These are phyloP conservation scores for Phytophthora pinifolia DNA, from an alignment of 352 stramenopile genomes.

Conservation along the genomic window DNA sequence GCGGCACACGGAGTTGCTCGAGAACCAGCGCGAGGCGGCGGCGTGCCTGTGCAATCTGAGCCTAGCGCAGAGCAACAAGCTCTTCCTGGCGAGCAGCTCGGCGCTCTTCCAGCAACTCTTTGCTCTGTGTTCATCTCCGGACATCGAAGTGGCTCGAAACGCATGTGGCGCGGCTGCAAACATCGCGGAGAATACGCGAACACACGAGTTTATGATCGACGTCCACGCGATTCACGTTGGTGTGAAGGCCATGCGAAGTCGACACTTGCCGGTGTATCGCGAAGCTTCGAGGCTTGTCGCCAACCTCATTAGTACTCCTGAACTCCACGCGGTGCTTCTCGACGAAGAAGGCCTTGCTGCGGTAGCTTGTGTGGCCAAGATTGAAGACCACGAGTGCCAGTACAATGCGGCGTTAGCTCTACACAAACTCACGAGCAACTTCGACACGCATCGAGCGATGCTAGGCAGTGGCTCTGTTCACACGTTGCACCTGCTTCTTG, in stretches of 20 bases:
- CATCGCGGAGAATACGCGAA: constrained; percentile 81
- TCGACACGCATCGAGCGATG: constrained; percentile 65
- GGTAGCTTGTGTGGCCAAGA: constrained; percentile 86
- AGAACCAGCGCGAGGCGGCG: constrained; percentile 91
- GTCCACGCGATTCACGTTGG: constrained; percentile 87
- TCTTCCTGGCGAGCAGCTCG: constrained; percentile 49
- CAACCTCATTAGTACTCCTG: constrained; percentile 88
- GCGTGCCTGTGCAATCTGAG: constrained; percentile 88
- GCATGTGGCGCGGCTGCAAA: constrained; percentile 92
- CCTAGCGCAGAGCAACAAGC: constrained; percentile 79
- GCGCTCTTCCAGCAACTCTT: constrained; percentile 69
- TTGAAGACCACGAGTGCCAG: constrained; percentile 91
- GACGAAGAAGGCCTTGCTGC: constrained; percentile 77
- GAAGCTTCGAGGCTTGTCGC: constrained; percentile 90
- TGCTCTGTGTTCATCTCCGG: constrained; percentile 68
- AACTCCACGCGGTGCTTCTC: constrained; percentile 83
- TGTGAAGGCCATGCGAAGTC: constrained; percentile 87
- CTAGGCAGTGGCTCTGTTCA: constrained; percentile 58
- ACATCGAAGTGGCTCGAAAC: constrained; percentile 92
- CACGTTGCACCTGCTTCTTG: constrained; percentile 74
- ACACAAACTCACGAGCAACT: constrained; percentile 88
- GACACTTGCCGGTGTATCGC: constrained; percentile 89
- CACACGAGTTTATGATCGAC: constrained; percentile 86
- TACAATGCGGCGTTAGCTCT: constrained; percentile 89
- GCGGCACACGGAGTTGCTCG: constrained; percentile 41